These are phyloP conservation scores for Lactarius vividus DNA, from an alignment of 768 basidiomycete species.

Conservation along the genomic window DNA sequence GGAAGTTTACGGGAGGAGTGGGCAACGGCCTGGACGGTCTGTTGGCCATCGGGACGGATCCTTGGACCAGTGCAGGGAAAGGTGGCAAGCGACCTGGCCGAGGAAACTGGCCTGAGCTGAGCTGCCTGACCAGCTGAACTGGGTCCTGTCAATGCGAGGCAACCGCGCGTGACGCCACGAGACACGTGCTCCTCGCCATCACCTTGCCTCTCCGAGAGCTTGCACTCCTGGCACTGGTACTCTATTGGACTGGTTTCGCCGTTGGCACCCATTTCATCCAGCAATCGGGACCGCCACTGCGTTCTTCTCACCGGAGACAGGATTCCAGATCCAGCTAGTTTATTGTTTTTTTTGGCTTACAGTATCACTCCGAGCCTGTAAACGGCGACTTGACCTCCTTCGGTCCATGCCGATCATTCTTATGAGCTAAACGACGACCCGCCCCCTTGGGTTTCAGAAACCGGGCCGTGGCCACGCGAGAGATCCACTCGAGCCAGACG, in stretches of 20 bases:
- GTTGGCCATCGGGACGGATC: constrained; percentile 12
- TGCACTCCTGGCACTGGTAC: background rate
- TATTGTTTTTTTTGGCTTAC: constrained; percentile 2
- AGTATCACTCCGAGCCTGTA: constrained; percentile 3
- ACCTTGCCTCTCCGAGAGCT: background rate
- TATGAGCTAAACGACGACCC: constrained; percentile 7
- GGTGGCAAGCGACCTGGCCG: background rate
- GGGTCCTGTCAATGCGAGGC: constrained; percentile 4
- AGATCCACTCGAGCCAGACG: constrained; percentile 5
- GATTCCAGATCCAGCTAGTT: constrained; percentile 16
- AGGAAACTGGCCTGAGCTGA: background rate
- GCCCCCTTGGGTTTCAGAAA: constrained; percentile 17
- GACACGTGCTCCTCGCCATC: constrained; percentile 16
- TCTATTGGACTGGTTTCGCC: background rate
- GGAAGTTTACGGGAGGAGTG: constrained; percentile 17
- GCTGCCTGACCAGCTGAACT: background rate
- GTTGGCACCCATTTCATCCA: too few relatives aligned
- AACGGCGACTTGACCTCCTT: constrained; percentile 24
- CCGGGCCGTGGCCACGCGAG: constrained; percentile 23
- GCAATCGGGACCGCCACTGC: background rate
- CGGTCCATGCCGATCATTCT: constrained; percentile 20
- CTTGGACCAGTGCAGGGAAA: background rate
- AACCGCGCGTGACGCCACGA: constrained; percentile 18
- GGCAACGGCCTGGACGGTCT: constrained; percentile 26
- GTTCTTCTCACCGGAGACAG: constrained; percentile 1